Percentiles rank a stretch among this genome's conserved stretches.
Conservation (phyloP, 768 basidiomycete genomes). For the Dacryopinax primogenitus region DNA sequence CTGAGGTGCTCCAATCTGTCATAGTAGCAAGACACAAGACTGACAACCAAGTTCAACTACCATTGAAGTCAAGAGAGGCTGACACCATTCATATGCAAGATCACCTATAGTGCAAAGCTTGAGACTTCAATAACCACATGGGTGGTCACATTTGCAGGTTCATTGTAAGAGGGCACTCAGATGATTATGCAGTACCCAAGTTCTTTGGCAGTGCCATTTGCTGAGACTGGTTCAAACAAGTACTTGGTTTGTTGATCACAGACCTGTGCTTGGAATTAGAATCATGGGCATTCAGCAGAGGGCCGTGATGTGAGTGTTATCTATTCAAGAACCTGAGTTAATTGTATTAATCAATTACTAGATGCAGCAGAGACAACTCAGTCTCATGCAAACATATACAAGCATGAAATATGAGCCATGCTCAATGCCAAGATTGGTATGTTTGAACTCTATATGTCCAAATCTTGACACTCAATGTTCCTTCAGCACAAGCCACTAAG, state of each 20-base stretch:
- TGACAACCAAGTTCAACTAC: not conserved
- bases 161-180: not conserved
- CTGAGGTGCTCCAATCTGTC: not conserved
- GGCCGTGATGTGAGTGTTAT: not conserved
- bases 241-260: not conserved
- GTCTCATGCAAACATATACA: not conserved
- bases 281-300: not conserved
- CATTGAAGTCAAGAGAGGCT: not conserved
- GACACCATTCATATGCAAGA: not conserved
- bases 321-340: not conserved
- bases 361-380: not conserved
- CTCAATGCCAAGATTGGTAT: not conserved
- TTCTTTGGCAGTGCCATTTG: not conserved
- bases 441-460: not conserved
- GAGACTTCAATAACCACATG: not conserved
- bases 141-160: not conserved
- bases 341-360: not conserved
- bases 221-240: not conserved
- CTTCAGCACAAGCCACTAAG: not conserved
- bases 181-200: not conserved
- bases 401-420: not conserved
- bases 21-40: not conserved
- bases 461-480: not conserved
- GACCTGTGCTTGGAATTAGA: not conserved
- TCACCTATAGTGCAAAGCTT: not conserved